Base-by-base conservation (phyloP, 257 asterid genomes). In the Solanum bulbocastanum region DNA sequence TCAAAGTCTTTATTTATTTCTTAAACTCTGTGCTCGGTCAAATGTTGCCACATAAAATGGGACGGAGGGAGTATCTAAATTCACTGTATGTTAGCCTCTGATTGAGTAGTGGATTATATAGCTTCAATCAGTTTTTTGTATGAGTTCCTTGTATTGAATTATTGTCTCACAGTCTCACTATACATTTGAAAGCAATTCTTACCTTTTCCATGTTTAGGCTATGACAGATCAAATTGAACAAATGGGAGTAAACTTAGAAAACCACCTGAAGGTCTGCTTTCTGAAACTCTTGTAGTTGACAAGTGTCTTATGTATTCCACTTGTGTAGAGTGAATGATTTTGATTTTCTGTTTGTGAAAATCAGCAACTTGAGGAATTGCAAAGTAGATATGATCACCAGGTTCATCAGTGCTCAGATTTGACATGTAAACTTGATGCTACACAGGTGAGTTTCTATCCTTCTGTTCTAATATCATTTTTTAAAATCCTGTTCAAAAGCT, bases 151-250 rank as follows among this genome's bases (percentile, higher is more conserved):
- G 49, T 85, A 13, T 73, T 22, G 2, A 49, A 65, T 22, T 58
- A 36, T 66, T 76, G 12, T 69, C 30, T 66, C 75, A 35, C 33
- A 83, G 12, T 79, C 30, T 66, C 68, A 36, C 79, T 65, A 32
- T 69, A 73, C 81, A 71, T 23, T 76, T 65, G 75, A 3, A n/a
- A 23, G 32, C 44, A 30, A 49, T 82, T n/a, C 69, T 82, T 74
- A 9, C 20, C 65, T 83, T 25, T 83, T 42, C 86, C 92, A 42
- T 86, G 87, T 87, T 42, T 86, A 96, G 98, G 95, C 95, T 52
- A 96, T 96, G 98, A 93, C 95, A 39, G 98, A 96, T 87, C 98
- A 94, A 88, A 93, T 95, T 91, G 98, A 94, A 90, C 96, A 93
- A 89, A 92, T 94, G 98, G 95, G 95, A 74, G 66, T 93, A 86